Evolutionary conservation across 495 filamentous ascomycete species (phyloP).

Genomic region (Opeltia flavorubescens): DNA sequence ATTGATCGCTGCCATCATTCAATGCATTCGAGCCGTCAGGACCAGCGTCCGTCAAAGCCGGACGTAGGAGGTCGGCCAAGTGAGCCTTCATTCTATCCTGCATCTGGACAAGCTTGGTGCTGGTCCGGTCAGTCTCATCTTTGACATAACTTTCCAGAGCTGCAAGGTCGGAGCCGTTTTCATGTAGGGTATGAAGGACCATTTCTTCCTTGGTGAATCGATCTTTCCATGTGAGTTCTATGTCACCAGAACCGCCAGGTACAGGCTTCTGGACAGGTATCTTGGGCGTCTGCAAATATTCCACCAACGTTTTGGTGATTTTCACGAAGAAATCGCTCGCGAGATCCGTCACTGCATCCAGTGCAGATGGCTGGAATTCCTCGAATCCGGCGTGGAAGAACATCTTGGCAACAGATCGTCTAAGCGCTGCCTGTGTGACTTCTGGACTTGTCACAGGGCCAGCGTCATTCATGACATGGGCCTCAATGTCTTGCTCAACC

Average conservation of each 20-base stretch:
- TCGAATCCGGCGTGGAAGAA: conserved; percentile 97
- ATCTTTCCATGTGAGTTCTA: conserved; percentile 40
- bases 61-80: conserved; percentile 78
- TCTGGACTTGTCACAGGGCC: conserved; percentile 73
- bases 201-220: conserved; percentile 69
- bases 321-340: conserved; percentile 82
- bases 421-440: conserved; percentile 67
- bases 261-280: conserved; percentile 16
- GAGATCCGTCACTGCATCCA: conserved; percentile 83
- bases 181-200: conserved; percentile 70
- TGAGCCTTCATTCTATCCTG: conserved; percentile 89
- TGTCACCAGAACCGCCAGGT: conserved; percentile 27
- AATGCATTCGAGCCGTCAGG: conserved; percentile 83
- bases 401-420: conserved; percentile 82
- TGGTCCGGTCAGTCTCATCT: conserved; percentile 84
- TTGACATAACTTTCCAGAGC: conserved; percentile 75
- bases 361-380: conserved; percentile 86
- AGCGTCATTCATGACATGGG: conserved; percentile 74
- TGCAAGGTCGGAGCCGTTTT: conserved; percentile 71
- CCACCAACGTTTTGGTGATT: conserved; percentile 59
- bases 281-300: conserved; percentile 72
- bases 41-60: conserved; percentile 65
- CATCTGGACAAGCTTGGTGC: conserved; percentile 65
- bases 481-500: conserved; percentile 65
- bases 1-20: conserved; percentile 93